Base-by-base conservation (phyloP, 139 green algal species). In the Edaphochlamys debaryana region DNA sequence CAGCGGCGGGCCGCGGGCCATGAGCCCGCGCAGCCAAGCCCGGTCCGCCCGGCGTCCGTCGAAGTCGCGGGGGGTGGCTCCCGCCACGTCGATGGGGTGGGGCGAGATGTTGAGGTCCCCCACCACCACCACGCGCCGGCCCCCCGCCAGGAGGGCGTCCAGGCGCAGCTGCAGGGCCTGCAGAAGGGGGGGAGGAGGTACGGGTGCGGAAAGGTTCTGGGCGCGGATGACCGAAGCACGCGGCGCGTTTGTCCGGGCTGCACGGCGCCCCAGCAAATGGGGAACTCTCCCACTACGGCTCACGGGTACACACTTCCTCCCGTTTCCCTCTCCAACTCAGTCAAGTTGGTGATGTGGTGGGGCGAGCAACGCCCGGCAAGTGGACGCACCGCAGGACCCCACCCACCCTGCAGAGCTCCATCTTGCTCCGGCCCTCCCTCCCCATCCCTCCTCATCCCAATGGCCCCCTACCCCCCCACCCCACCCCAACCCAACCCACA, bases 31-130 rank as follows among this genome's bases (percentile, higher is more conserved):
- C 54, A 94, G 74, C 91, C 91, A 94, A 7, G 77, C 45, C 23
- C 90, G 48, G 52, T 94, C 86, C 17, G 75, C 42, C 9, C 75
- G 67, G 11, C 37, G 37, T 34, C 6, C 5, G 29, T 76, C 50
- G 38, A 73, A 89, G 40, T 71, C 62, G 5, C 38, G 3, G 3
- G 62, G 32, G 2, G 40, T 42, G 38, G 74, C 68, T 52, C 79
- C 29, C 67, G 71, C 80, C 60, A 32, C 48, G 80, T 96, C 93
- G 5, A 90, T 67, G 15, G 80, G 75, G 0, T 60, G 17, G 0
- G 88, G 88, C 8, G 75, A 69, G 72, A 97, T 95, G 91, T 98
- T 98, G 56, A 96, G 88, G 83, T 98, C 94, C 0, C 94, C 94
- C 15, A 91, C 81, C 9, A 92, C 63, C 34, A 97, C 38, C 48